Conservation (phyloP, 768 basidiomycete genomes). For the Clathrus columnatus region DNA sequence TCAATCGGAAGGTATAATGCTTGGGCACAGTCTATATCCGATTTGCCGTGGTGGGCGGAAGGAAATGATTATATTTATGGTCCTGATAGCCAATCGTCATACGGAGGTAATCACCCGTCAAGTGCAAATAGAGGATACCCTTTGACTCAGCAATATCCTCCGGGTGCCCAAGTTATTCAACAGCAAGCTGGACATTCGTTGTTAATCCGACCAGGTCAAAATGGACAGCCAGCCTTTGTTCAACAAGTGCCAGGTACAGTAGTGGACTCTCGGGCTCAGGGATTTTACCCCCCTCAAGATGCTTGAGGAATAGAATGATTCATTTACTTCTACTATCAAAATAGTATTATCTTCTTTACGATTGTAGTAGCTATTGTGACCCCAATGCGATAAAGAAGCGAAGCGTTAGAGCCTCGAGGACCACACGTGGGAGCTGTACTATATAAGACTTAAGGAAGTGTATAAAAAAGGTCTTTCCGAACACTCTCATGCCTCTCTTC, state of each 20-base stretch:
- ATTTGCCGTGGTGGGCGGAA: constrained; percentile 74
- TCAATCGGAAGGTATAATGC: constrained; percentile 44
- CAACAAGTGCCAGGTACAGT: constrained; percentile 45
- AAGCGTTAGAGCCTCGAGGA: constrained; percentile 2
- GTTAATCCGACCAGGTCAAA: constrained; percentile 57
- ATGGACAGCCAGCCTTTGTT: constrained; percentile 52
- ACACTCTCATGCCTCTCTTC: constrained; percentile 3
- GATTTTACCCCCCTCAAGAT: not conserved
- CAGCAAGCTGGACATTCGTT: constrained; percentile 53
- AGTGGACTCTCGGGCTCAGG: constrained; percentile 4
- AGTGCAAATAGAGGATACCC: constrained; percentile 2
- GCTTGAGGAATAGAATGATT: no score
- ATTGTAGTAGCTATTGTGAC: not conserved
- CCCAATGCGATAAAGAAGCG: no score
- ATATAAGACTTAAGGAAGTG: not conserved
- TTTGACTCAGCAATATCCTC: constrained; percentile 21
- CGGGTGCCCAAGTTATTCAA: constrained; percentile 25
- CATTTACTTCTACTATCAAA: no score
- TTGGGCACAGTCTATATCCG: constrained; percentile 44
- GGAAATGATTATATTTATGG: constrained; percentile 35
- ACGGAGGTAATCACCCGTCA: constrained; percentile 1
- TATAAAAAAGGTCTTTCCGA: not conserved
- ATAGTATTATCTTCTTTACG: not conserved
- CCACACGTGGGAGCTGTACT: constrained; percentile 6
- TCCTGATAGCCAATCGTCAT: not conserved